phyloP scores from a whole-genome alignment of 192 early-diverging fungal species.

The Coemansia sp. region DNA sequence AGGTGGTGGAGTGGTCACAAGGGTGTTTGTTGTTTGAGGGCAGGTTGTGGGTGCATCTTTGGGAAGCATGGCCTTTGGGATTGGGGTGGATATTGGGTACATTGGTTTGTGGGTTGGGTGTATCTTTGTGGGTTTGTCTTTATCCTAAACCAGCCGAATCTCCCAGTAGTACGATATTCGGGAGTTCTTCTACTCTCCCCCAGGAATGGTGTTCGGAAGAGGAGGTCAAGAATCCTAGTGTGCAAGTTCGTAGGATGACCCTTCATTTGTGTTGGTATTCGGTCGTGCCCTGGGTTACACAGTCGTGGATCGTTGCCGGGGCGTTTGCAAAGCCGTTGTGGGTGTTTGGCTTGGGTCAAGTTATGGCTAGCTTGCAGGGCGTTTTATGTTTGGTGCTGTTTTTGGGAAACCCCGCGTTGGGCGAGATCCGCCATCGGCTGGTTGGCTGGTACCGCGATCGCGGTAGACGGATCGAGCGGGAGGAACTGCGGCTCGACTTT shows the following conservation, averaged over 20 bases:
- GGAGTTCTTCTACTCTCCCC: neutral
- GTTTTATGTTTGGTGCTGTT: slow-evolving; percentile 10
- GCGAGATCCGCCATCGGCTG: neutral
- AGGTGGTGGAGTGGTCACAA: slow-evolving; percentile 1
- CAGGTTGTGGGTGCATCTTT: neutral
- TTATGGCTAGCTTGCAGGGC: slow-evolving; percentile 14
- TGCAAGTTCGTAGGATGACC: neutral
- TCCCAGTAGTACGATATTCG: neutral
- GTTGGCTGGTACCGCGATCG: neutral
- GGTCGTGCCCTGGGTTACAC: slow-evolving; percentile 6
- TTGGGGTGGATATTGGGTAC: slow-evolving; percentile 1
- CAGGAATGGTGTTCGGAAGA: neutral
- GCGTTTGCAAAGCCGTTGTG: slow-evolving; percentile 4
- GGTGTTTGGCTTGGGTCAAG: slow-evolving; percentile 9
- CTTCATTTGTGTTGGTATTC: slow-evolving; percentile 6
- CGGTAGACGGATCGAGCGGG: neutral
- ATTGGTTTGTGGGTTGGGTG: too few species aligned
- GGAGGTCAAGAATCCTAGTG: neutral
- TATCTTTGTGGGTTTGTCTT: too few species aligned
- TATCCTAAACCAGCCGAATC: too few species aligned
- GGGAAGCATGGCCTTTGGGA: slow-evolving; percentile 2
- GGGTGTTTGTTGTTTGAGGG: slow-evolving; percentile 1
- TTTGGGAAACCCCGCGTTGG: slow-evolving; percentile 9
- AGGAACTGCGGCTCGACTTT: slow-evolving; percentile 19
- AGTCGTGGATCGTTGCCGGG: slow-evolving; percentile 13